Evolutionary conservation across 768 basidiomycete species (phyloP).

Genomic region (Tulasnella sp.): DNA sequence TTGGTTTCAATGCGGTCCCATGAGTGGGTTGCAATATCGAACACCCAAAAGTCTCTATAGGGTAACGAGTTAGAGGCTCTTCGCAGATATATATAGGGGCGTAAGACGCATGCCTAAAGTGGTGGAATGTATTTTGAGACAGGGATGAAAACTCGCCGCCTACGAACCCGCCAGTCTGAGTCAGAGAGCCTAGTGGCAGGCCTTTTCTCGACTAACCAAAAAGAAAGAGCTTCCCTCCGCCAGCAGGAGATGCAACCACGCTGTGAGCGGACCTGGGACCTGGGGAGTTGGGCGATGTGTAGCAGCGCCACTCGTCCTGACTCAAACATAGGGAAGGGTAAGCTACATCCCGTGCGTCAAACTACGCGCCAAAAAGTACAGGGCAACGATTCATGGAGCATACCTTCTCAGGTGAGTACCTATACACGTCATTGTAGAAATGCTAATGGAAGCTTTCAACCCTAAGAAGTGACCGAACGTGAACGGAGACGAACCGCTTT

Average conservation of each 20-base stretch:
- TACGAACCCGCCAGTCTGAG: constrained; percentile 25
- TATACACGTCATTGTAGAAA: constrained; percentile 81
- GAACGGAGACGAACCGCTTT: constrained; percentile 48
- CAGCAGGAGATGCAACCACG: constrained; percentile 59
- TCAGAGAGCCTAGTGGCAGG: background rate
- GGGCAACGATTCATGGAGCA: constrained; percentile 15
- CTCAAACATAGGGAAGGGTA: background rate
- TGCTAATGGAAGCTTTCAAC: constrained; percentile 38
- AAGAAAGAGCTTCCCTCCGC: constrained; percentile 80
- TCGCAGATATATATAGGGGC: background rate
- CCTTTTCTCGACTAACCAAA: constrained; percentile 45
- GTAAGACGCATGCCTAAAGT: background rate
- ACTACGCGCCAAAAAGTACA: background rate
- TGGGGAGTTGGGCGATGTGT: constrained; percentile 75
- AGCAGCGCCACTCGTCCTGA: constrained; percentile 83
- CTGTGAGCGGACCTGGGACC: constrained; percentile 85
- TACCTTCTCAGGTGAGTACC: constrained; percentile 78
- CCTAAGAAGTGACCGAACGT: background rate
- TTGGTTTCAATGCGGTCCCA: constrained; percentile 92
- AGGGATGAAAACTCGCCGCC: constrained; percentile 83
- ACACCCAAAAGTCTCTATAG: constrained; percentile 77
- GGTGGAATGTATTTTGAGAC: constrained; percentile 66
- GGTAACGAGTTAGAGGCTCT: constrained; percentile 38
- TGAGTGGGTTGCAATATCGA: constrained; percentile 64
- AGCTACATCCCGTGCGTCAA: background rate